Evolutionary conservation across 2,329 filamentous ascomycete genomes (phyloP), one percentile per base, ranked within the genome.

Genomic region (Fonsecaea nubica): DNA sequence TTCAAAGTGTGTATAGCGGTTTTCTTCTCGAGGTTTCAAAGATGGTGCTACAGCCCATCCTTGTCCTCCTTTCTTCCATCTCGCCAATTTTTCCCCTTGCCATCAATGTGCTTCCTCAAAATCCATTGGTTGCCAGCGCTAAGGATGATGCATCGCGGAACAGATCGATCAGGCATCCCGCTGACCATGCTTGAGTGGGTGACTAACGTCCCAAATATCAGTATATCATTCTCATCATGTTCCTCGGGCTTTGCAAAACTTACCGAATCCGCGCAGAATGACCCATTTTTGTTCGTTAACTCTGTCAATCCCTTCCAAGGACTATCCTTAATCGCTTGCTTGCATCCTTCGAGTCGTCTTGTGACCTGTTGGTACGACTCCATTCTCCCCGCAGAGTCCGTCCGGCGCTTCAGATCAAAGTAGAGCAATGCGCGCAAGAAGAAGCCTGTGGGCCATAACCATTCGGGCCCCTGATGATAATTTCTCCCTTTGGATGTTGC

Each of bases 401-500:
- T 84, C 57, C 92, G 86, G 35, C 93, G 85, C 81, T 86, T 85
- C 58, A 98, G 81, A 76, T 97, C 93, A 75, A 98, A 98, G 77
- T 93, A 91, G 69, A 99, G 85, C 71, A 99, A 82, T 0, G 95
- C 95, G 57, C 96, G 89, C 25, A 97, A 84, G 84, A 97, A 99
- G 83, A 93, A 99, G 4, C 95, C 95, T 0, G 92, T 94, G 0
- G 94, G 96, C 95, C 95, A 99, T 30, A 97, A 82, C 95, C 95
- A 99, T 78, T 99, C 95, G 0, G 95, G 96, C 4, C 95, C 95
- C 78, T 98, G 94, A 78, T 99, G 95, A 80, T 99, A 99, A 80
- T 98, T 99, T 64, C 95, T 86, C 58, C 95, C 95, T 80, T 98
- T 98, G 73, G 91, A 89, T 0, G 94, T 98, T 10, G 92, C 87